phyloP scores from a whole-genome alignment of 331 rosid species.

The Malus hybrid region DNA sequence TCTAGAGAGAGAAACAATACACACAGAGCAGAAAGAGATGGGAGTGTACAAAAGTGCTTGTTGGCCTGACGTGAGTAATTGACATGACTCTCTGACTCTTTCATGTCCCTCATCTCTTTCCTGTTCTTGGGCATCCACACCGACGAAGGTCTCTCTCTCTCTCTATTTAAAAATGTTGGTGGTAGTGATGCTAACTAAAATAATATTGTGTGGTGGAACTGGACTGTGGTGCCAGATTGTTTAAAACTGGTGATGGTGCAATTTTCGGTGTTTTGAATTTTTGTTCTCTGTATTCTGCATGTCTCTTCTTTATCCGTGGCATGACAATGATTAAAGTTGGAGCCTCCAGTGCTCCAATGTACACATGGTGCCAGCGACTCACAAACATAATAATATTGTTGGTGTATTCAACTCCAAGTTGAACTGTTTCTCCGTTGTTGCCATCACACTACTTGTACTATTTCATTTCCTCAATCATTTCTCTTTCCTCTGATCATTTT shows the following conservation, averaged over 20 bases:
- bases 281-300: slow-evolving; percentile 46
- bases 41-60: too few relatives aligned
- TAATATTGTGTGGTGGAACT: slow-evolving; percentile 9
- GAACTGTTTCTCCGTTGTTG: too few relatives aligned
- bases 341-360: slow-evolving; percentile 42
- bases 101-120: too few relatives aligned
- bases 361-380: slow-evolving; percentile 66
- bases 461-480: slow-evolving; percentile 1
- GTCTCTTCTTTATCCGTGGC: slow-evolving; percentile 56
- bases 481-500: background rate
- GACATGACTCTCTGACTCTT: too few relatives aligned
- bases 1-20: too few relatives aligned
- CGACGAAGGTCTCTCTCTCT: too few relatives aligned
- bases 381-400: slow-evolving; percentile 53
- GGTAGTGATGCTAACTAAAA: background rate
- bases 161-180: too few relatives aligned
- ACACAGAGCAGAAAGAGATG: too few relatives aligned
- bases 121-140: too few relatives aligned
- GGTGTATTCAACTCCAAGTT: too few relatives aligned
- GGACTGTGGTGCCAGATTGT: slow-evolving; percentile 2
- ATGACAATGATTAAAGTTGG: slow-evolving; percentile 51
- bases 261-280: slow-evolving; percentile 22
- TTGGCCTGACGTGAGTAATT: too few relatives aligned
- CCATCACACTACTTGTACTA: background rate
- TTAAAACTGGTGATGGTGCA: slow-evolving; percentile 28